A percentile compares a stretch with the other conserved stretches of the same genome.
These are phyloP conservation scores for Apiotrichum siamense DNA, from an alignment of 1,284 basidiomycete species.

Conservation along the genomic window DNA sequence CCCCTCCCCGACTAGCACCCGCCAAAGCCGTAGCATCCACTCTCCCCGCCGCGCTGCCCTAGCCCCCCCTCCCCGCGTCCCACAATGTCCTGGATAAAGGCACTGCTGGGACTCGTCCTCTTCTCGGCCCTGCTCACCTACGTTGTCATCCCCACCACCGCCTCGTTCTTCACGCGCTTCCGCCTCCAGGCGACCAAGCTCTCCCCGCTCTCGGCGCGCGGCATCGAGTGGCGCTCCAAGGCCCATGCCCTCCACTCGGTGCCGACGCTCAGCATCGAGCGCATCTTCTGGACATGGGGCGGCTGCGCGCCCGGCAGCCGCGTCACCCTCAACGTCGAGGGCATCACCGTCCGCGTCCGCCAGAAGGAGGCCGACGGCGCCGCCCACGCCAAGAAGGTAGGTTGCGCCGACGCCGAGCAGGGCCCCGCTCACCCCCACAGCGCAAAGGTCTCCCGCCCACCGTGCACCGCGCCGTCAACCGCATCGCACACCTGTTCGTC, in stretches of 20 bases:
- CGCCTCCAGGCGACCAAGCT: slow-evolving; percentile 21
- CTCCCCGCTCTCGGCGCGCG: slow-evolving; percentile 23
- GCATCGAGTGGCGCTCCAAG: slow-evolving; percentile 35
- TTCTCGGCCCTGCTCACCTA: slow-evolving; percentile 11
- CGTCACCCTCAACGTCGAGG: slow-evolving; percentile 36
- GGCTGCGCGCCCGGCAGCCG: slow-evolving; percentile 20
- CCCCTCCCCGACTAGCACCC: no score
- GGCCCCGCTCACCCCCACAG: no score
- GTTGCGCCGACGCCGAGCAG: background rate
- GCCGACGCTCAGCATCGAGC: slow-evolving; percentile 32
- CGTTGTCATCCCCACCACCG: slow-evolving; percentile 20
- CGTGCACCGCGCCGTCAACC: slow-evolving; percentile 7
- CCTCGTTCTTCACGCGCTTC: slow-evolving; percentile 12
- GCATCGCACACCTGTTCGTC: slow-evolving; percentile 24
- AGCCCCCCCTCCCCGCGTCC: background rate
- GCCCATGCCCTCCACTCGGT: slow-evolving; percentile 9
- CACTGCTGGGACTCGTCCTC: slow-evolving; percentile 9
- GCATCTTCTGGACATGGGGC: slow-evolving; percentile 32
- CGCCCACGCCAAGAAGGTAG: slow-evolving; percentile 7
- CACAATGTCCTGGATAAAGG: slow-evolving; percentile 9
- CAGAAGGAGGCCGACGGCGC: background rate
- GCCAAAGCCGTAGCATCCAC: no score
- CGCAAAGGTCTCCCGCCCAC: slow-evolving; percentile 4
- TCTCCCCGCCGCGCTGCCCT: background rate
- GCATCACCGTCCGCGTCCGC: slow-evolving; percentile 25